Evolutionary conservation across 2,329 filamentous ascomycete genomes (phyloP).

Genomic region (Fusarium anthophilum): DNA sequence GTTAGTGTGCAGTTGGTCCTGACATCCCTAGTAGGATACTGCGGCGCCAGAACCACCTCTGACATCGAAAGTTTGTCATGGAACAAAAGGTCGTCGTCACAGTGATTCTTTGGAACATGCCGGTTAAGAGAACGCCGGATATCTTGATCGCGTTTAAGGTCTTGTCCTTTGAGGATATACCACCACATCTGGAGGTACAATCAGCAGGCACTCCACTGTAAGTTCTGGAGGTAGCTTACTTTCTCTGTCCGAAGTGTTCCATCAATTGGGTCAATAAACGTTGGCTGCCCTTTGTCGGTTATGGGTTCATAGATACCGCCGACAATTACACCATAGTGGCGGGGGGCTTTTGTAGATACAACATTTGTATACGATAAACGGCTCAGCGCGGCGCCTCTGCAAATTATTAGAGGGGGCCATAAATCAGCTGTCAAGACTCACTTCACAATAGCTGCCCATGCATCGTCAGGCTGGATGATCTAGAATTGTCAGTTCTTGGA

Average conservation of each 20-base stretch:
- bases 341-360: neutral
- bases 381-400: neutral
- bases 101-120: neutral
- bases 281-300: neutral
- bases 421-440: neutral
- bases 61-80: neutral
- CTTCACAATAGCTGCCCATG: neutral
- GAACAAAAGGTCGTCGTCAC: neutral
- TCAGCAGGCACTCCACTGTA: neutral
- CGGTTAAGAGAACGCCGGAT: neutral
- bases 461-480: neutral
- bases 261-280: neutral
- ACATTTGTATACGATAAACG: neutral
- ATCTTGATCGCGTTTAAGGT: neutral
- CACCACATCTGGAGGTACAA: neutral
- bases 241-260: neutral
- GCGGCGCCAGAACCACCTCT: neutral
- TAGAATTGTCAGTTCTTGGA: neutral
- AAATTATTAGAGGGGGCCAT: neutral
- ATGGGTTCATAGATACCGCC: neutral
- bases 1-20: neutral
- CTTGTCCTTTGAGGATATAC: neutral
- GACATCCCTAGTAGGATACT: neutral
- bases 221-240: neutral
- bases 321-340: neutral